Evolutionary conservation across 106 monocot species (phyloP).

Genomic region (Allium fistulosum): DNA sequence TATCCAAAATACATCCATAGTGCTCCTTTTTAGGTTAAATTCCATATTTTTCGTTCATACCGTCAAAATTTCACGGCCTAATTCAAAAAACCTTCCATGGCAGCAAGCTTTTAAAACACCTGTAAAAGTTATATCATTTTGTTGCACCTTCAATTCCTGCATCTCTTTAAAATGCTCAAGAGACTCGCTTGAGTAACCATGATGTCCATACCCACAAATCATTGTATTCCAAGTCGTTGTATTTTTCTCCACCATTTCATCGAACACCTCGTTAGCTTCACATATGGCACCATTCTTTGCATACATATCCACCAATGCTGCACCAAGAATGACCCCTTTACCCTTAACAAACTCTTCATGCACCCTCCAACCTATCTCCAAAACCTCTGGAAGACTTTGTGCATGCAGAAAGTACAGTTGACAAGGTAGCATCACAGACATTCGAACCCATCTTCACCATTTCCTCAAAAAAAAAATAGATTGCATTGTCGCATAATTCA

Average conservation of each 20-base stretch:
- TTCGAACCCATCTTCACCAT: conserved; percentile 46
- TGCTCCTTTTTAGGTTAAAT: conserved; percentile 52
- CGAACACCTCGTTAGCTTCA: conserved; percentile 31
- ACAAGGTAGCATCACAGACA: conserved; percentile 39
- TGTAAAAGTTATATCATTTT: conserved; percentile 59
- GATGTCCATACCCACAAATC: conserved; percentile 62
- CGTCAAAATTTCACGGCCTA: conserved; percentile 31
- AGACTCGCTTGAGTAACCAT: conserved; percentile 38
- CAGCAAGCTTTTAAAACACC: conserved; percentile 74
- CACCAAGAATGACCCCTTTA: conserved; percentile 66
- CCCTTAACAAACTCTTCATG: conserved; percentile 30
- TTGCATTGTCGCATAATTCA: conserved; percentile 16
- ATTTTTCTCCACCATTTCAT: conserved; percentile 38
- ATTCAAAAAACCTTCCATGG: conserved; percentile 39
- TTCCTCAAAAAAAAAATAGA: conserved; percentile 28
- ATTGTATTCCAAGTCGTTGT: conserved; percentile 71
- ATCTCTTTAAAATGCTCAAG: conserved; percentile 38
- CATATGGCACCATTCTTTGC: conserved; percentile 55
- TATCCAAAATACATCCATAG: conserved; percentile 73
- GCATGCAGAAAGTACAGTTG: conserved; percentile 59
- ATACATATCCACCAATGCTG: conserved; percentile 77
- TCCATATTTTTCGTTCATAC: conserved; percentile 34
- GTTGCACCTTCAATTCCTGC: conserved; percentile 15
- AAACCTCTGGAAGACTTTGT: conserved; percentile 38
- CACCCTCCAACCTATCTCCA: conserved; percentile 41